Evolutionary conservation across 169 alveolate species (phyloP), one percentile per base, ranked within the genome.

Genomic region (Babesia ovata): DNA sequence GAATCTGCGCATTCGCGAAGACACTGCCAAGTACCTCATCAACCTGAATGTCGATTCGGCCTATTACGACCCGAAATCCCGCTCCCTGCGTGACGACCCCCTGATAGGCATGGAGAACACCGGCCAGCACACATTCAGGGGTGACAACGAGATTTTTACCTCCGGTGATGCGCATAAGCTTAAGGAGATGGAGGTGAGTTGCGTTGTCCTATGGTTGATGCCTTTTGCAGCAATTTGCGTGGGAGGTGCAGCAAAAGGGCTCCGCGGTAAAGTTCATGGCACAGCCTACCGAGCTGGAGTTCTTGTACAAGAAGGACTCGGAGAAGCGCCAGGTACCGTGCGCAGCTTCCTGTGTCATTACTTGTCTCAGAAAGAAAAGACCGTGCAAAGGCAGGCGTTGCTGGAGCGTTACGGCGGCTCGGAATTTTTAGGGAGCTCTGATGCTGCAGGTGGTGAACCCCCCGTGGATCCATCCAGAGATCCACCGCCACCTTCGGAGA

Each of bases 1-100:
- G 71, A 95, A 96, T 84, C 88, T 97, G 73, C 93, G 99, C 60
- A 95, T 95, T 33, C 91, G 99, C 52, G 99, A 97, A 73, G 99
- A 98, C 78, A 95, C 98, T 53, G 99, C 99, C 21, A 95, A 96
- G 84, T 98, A 98, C 84, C 85, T 98, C 12, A 86, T 93, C 60
- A 96, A 98, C 83, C 70, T 98, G 67, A 98, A 96, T 84, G 91
- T 93, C 33, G 93, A 95, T 75, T 95, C 99, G 17, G 99, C 99
- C 36, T 93, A 72, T 78, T 97, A 97, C 88, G 99, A 96, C 83
- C 98, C 99, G 29, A 98, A 98, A 78, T 93, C 97, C 28, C 90
- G 99, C 65, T 88, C 98, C 39, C 93, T 97, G 98, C 90, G 98
- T 52, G 99, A 93, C 61, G 95, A 95, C 72, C 98, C 97, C 22